These are phyloP conservation scores for Debaryomycetaceae sp. DNA, from an alignment of 1,139 yeast species.

Conservation along the genomic window DNA sequence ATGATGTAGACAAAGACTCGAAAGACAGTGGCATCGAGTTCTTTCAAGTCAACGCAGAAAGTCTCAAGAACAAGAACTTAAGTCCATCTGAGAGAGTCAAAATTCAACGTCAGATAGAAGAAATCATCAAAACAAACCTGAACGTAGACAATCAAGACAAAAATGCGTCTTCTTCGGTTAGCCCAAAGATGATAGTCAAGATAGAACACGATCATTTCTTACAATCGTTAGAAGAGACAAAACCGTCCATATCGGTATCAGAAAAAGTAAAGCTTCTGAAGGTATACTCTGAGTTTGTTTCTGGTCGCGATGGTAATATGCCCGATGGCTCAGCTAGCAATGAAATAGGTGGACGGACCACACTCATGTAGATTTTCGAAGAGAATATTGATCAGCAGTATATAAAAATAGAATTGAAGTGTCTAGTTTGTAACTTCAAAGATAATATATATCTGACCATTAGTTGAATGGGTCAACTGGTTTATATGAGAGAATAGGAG, in stretches of 20 bases:
- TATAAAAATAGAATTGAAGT: neutral
- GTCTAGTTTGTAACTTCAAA: neutral
- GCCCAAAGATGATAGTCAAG: slow-evolving; percentile 13
- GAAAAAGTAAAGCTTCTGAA: slow-evolving; percentile 62
- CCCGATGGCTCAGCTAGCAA: slow-evolving; percentile 81
- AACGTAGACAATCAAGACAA: slow-evolving; percentile 7
- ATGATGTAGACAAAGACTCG: slow-evolving; percentile 9
- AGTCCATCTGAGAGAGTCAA: slow-evolving; percentile 45
- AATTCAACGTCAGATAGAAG: slow-evolving; percentile 46
- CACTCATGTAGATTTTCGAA: slow-evolving; percentile 48
- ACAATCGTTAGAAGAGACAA: slow-evolving; percentile 71
- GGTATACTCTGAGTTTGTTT: slow-evolving; percentile 71
- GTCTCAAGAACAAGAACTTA: slow-evolving; percentile 27
- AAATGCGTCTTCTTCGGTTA: slow-evolving; percentile 13
- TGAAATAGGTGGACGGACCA: slow-evolving; percentile 82
- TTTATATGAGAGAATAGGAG: too few relatives aligned
- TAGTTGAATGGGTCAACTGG: too few relatives aligned
- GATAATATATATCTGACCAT: neutral
- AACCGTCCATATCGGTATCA: slow-evolving; percentile 76
- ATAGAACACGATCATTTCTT: slow-evolving; percentile 56
- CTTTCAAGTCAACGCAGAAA: slow-evolving; percentile 33
- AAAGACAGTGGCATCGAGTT: slow-evolving; percentile 25
- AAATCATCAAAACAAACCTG: slow-evolving; percentile 20
- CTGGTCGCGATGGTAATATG: slow-evolving; percentile 84
- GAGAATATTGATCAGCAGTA: neutral